Base-by-base conservation (phyloP, 129 eudicot genomes). In the Glebionis coronaria region DNA sequence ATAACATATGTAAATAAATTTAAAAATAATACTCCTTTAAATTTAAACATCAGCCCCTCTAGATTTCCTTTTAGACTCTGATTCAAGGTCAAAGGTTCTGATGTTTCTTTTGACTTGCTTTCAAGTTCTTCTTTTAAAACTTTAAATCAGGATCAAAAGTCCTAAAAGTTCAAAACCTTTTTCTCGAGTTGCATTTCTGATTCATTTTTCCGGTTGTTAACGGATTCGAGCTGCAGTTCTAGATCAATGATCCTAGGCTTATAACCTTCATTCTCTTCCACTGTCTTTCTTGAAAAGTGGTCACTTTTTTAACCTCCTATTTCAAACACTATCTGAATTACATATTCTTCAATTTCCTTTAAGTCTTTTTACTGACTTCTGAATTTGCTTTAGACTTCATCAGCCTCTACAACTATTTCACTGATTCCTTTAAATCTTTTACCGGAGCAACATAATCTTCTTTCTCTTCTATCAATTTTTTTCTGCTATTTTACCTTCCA, bases 401-500 rank as follows among this genome's bases (percentile, higher is more conserved):
- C 65, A 63, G 72, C 54, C 9, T 50, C 4, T 61, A 20, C 53
- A 78, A 74, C 20, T 75, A 72, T 25, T 73, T 73, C 38, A 81
- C 68, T 46, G 73, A 78, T 72, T 63, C 79, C 63, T 76, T 77
- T 80, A 68, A 62, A 13, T 61, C 60, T 21, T 40, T 76, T 53
- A 69, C 73, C n/a, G 11, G 14, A 12, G 46, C 82, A 44, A 42
- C n/a, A 38, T 78, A 58, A 16, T 35, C 69, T 52, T 79, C 84
- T 78, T 79, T 90, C 78, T 90, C 91, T 69, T 82, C 86, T 44
- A n/a, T n/a, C n/a, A n/a, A n/a, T n/a, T n/a, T n/a, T n/a, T n/a
- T n/a, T n/a, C n/a, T n/a, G n/a, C n/a, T 57, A 38, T 68, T 27
- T 78, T 90, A 70, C 66, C 74, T 21, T 82, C 75, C 60, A 90